Evolutionary conservation across 306 rosid species (phyloP), one percentile per base, ranked within the genome.

Genomic region (Castanea crenata): DNA sequence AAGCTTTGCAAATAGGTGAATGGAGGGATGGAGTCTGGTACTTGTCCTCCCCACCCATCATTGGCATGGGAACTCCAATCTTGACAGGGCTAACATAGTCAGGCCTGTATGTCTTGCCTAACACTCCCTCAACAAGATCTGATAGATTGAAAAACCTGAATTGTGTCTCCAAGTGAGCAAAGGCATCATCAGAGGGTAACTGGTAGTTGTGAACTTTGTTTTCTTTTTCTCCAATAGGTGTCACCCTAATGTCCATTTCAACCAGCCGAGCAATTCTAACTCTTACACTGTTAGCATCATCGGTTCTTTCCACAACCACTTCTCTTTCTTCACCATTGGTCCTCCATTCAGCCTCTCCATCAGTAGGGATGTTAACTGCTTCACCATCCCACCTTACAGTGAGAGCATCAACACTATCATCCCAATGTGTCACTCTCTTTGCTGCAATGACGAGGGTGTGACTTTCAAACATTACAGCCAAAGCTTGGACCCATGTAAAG

Each of bases 401-500:
- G n/a, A 92, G 88, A 44, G 91, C 74, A 76, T 89, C 97, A 19
- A 87, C 86, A 0, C 55, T 80, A 83, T 85, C 89, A 56, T 90
- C 80, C 97, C 93, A 92, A 6, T 76, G 74, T 75, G 95, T 76
- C 25, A 90, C 88, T 76, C 88, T 87, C 64, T 83, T 92, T 20
- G 97, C 91, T 71, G 92, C 81, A 35, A 92, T 58, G n/a, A 80
- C 91, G 15, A 92, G 93, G 58, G 92, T 87, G 89, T 90, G 95
- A 23, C 81, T 35, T 49, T 90, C 93, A 32, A 92, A 92, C 91
- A 90, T 83, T 69, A 90, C 64, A 67, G 91, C 55, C 4, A 92
- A 82, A 34, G 95, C 95, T 64, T 92, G 93, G 67, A 92, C 97
- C 95, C 97, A 92, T 70, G 97, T 92, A 64, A 78, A 92, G 84